Base-by-base conservation (phyloP, 2,329 filamentous ascomycete genomes). In the Triangularia setosa region DNA sequence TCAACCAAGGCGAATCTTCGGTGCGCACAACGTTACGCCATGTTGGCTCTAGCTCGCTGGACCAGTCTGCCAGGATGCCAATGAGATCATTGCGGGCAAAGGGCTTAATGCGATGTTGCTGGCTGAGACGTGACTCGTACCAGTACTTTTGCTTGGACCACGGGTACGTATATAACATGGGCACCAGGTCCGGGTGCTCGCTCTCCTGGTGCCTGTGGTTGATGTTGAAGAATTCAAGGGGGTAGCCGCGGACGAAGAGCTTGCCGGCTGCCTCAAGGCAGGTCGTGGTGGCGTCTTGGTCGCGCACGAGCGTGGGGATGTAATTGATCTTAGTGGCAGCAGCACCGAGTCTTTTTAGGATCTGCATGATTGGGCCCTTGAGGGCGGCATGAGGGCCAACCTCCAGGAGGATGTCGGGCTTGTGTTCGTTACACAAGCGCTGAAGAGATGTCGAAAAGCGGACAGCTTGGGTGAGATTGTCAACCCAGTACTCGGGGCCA, bases 1-100 rank as follows among this genome's bases (percentile, higher is more conserved):
- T 75, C 16, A 82, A 76, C 69, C 83, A 84, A 25, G 83, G 78
- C 12, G 78, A 60, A 56, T 77, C 75, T 25, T 75, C 73, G 1
- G 72, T 69, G 33, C 73, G 71, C 58, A 78, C 67, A 30, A 77
- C 67, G 67, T 78, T 77, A 52, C 77, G 73, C 77, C 77, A 79
- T 4, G 74, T 75, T 24, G 76, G 76, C 55, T 75, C 73, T n/a
- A 75, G 58, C 21, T 73, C 73, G 64, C 69, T 75, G 53, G 73
- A 75, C 69, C 70, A 74, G 62, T 75, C 72, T 4, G 73, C 71
- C 55, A 76, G 53, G 1, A 69, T 69, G 7, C 77, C 77, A 5
- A 78, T 69, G 2, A 78, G 66, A 64, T 75, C 75, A 64, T 77
- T 72, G 25, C 72, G 72, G 4, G 72, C 66, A 65, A 75, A 76